phyloP scores from a whole-genome alignment of 2,329 filamentous ascomycete genomes.

The Colletotrichum truncatum region DNA sequence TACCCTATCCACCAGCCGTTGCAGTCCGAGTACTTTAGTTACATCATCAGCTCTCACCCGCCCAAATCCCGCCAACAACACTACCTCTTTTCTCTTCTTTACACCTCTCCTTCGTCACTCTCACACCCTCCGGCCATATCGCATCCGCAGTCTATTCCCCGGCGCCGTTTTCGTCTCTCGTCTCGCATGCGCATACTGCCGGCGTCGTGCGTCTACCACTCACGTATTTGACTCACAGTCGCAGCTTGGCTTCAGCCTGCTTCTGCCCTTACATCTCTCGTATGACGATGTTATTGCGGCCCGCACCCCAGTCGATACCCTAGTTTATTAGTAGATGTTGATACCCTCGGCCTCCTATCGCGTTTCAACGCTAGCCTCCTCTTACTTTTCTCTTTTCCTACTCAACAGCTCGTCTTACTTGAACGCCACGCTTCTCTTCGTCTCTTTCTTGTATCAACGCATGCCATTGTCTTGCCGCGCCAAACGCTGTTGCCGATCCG shows the following conservation, averaged over 20 bases:
- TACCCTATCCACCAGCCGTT: conserved; percentile 13
- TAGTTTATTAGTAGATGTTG: conserved; percentile 18
- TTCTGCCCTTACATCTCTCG: conserved; percentile 27
- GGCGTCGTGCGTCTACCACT: conserved; percentile 6
- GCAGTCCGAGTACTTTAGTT: conserved; percentile 28
- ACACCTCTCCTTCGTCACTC: not conserved
- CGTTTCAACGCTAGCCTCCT: not conserved
- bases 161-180: not conserved
- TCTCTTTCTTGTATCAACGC: not conserved
- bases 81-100: not conserved
- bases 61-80: not conserved
- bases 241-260: conserved; percentile 21
- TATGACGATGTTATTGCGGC: conserved; percentile 14
- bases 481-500: not conserved
- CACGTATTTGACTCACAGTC: conserved; percentile 18
- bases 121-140: conserved; percentile 8
- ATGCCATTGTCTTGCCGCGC: not conserved
- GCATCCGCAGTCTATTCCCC: no score
- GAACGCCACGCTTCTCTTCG: not conserved
- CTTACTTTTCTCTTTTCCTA: not conserved
- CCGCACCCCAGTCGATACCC: conserved; percentile 5
- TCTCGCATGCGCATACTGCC: conserved; percentile 2
- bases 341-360: conserved; percentile 9
- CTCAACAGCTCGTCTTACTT: not conserved
- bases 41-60: conserved; percentile 25